phyloP scores from a whole-genome alignment of 2,329 filamentous ascomycete species.

The Rugonectria rugulosa region DNA sequence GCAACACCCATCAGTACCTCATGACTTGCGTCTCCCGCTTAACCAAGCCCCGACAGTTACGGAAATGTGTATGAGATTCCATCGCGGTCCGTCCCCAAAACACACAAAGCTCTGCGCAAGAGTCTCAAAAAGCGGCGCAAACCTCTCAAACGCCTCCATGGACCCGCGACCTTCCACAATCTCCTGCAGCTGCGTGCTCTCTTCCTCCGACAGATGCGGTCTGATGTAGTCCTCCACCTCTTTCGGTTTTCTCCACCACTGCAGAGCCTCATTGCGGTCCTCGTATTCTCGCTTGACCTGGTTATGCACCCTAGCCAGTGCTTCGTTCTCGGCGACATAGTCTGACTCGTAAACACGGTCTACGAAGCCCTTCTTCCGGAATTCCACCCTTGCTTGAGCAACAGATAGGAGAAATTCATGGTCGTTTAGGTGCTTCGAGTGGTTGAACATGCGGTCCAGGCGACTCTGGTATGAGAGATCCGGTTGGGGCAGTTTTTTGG shows the following conservation, averaged over 20 bases:
- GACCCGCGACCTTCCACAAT: constrained; percentile 31
- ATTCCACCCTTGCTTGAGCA: constrained; percentile 30
- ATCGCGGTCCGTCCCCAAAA: constrained; percentile 29
- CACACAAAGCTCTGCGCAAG: constrained; percentile 35
- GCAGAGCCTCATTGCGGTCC: constrained; percentile 15
- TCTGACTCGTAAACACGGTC: constrained; percentile 17
- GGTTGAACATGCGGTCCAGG: constrained; percentile 35
- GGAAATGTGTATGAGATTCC: constrained; percentile 18
- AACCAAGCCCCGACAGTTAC: constrained; percentile 18
- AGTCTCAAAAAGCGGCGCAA: constrained; percentile 27
- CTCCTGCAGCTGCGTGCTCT: constrained; percentile 28
- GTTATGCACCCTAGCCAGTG: constrained; percentile 3
- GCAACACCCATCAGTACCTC: too few relatives aligned
- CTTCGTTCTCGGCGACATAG: constrained; percentile 6
- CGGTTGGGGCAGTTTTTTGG: constrained; percentile 15
- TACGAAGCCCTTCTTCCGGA: constrained; percentile 30
- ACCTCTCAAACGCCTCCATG: constrained; percentile 14
- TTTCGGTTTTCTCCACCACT: constrained; percentile 35
- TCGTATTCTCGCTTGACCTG: constrained; percentile 27
- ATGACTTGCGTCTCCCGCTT: neutral
- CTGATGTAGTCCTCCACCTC: constrained; percentile 33
- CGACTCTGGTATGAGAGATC: constrained; percentile 4
- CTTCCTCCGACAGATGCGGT: constrained; percentile 24
- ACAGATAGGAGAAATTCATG: constrained; percentile 31
- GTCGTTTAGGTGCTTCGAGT: constrained; percentile 30